Evolutionary conservation across 768 basidiomycete genomes (phyloP).

Genomic region (Collybiopsis confluens): DNA sequence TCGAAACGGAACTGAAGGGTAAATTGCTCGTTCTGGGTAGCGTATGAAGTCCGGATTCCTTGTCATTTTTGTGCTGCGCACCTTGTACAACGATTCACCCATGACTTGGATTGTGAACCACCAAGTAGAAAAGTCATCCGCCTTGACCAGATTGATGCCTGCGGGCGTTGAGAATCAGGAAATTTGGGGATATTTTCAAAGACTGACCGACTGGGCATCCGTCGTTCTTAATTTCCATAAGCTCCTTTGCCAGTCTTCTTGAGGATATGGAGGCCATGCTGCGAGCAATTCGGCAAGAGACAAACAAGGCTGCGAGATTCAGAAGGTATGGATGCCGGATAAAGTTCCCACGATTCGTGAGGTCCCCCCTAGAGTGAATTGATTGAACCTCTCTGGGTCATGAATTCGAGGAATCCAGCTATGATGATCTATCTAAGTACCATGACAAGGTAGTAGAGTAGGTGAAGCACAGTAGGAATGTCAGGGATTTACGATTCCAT

Average conservation of each 20-base stretch:
- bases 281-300: not conserved
- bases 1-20: constrained; percentile 83
- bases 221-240: constrained; percentile 60
- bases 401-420: too few relatives aligned
- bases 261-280: constrained; percentile 60
- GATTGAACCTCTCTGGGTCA: too few relatives aligned
- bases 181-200: not conserved
- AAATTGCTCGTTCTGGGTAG: constrained; percentile 77
- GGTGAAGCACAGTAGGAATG: too few relatives aligned
- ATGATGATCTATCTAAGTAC: too few relatives aligned
- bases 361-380: too few relatives aligned
- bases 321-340: not conserved
- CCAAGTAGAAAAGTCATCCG: constrained; percentile 80
- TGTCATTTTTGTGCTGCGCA: too few relatives aligned
- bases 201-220: constrained; percentile 62
- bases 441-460: too few relatives aligned
- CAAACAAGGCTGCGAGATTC: not conserved
- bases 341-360: too few relatives aligned
- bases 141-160: constrained; percentile 73
- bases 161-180: constrained; percentile 8
- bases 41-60: too few relatives aligned
- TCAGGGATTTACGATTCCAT: too few relatives aligned
- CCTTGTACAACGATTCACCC: constrained; percentile 79
- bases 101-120: constrained; percentile 75
- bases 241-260: constrained; percentile 67